Conservation (phyloP, 2,329 filamentous ascomycete genomes). For the Lecanicillium sp. region DNA sequence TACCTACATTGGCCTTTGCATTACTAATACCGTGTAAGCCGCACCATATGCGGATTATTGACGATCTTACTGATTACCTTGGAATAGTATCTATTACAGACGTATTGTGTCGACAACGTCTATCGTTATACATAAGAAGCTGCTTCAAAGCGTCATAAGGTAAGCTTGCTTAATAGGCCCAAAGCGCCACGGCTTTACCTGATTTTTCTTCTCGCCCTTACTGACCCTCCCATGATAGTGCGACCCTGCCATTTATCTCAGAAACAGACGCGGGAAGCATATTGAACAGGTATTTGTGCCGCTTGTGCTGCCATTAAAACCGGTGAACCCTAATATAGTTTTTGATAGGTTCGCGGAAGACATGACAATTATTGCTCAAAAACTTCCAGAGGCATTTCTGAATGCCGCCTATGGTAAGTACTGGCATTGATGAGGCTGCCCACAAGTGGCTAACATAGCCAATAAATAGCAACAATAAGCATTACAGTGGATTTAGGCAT, state of each 20-base stretch:
- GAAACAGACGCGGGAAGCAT: background rate
- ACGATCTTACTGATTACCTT: no score
- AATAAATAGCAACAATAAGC: background rate
- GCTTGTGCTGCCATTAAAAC: background rate
- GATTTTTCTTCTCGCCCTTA: no score
- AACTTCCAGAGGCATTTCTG: slow-evolving; percentile 11
- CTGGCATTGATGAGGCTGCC: background rate
- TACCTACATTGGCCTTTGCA: background rate
- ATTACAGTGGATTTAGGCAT: slow-evolving; percentile 12
- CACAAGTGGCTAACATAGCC: background rate
- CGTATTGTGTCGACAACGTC: background rate
- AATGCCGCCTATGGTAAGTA: slow-evolving; percentile 1
- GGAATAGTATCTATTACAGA: background rate
- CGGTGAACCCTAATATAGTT: background rate
- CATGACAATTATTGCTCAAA: slow-evolving; percentile 15
- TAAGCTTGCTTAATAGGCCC: background rate
- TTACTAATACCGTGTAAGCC: no score
- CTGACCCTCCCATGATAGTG: no score
- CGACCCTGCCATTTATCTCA: no score
- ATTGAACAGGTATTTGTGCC: background rate
- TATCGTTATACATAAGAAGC: background rate
- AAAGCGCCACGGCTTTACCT: background rate
- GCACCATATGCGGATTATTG: no score
- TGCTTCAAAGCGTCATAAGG: background rate
- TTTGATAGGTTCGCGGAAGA: slow-evolving; percentile 3